phyloP scores from a whole-genome alignment of 2,329 filamentous ascomycete genomes.

The Diaporthe citri region DNA sequence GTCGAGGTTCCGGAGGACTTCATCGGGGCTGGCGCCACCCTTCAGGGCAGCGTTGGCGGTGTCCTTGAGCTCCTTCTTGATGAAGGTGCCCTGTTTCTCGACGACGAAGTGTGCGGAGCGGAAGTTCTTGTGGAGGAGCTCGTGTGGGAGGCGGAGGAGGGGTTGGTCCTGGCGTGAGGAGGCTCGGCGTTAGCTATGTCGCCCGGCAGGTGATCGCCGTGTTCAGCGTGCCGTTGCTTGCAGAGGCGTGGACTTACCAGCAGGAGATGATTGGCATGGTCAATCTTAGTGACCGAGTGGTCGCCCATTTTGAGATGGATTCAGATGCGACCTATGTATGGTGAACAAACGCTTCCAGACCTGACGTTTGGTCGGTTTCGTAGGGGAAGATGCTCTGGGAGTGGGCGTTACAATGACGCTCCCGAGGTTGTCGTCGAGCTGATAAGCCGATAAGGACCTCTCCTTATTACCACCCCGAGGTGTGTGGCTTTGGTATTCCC shows the following conservation, averaged over 20 bases:
- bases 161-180: slow-evolving; percentile 80
- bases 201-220: not conserved
- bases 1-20: slow-evolving; percentile 86
- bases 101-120: slow-evolving; percentile 84
- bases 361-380: not conserved
- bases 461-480: slow-evolving; percentile 11
- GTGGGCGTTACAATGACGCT: slow-evolving; percentile 27
- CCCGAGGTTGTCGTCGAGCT: slow-evolving; percentile 25
- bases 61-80: slow-evolving; percentile 73
- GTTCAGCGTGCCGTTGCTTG: not conserved
- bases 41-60: slow-evolving; percentile 76
- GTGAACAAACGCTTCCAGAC: not conserved
- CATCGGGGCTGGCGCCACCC: slow-evolving; percentile 71
- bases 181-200: slow-evolving; percentile 28
- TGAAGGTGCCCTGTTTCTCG: slow-evolving; percentile 75
- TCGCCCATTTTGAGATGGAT: slow-evolving; percentile 64
- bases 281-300: slow-evolving; percentile 74
- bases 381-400: not conserved
- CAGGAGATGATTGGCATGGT: slow-evolving; percentile 81
- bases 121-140: slow-evolving; percentile 94
- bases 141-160: slow-evolving; percentile 90
- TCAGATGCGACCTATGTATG: not conserved
- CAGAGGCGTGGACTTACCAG: slow-evolving; percentile 64
- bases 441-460: slow-evolving; percentile 29
- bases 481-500: not conserved